Conservation (phyloP, 2,329 filamentous ascomycete species). For the Huntiella omanensis region DNA sequence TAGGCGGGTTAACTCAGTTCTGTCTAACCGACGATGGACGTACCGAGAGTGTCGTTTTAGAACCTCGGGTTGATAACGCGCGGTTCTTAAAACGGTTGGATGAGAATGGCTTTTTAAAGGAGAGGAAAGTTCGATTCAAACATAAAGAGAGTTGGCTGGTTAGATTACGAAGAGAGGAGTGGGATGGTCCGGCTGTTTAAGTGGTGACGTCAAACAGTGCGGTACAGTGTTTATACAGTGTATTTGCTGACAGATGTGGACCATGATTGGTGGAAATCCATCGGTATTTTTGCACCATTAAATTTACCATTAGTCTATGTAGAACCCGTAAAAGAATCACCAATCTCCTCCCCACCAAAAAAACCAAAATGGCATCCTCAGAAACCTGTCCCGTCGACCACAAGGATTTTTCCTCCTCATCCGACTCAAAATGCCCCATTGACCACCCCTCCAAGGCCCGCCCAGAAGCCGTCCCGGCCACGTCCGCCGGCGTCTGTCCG, state of each 20-base stretch:
- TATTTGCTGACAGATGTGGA: too few species aligned
- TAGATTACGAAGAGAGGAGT: constrained; percentile 59
- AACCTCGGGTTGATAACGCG: constrained; percentile 78
- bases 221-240: too few species aligned
- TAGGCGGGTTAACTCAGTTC: constrained; percentile 75
- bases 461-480: constrained; percentile 2
- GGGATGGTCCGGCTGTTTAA: constrained; percentile 49
- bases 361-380: constrained; percentile 6
- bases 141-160: constrained; percentile 87
- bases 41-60: constrained; percentile 67
- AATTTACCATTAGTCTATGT: too few species aligned
- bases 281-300: too few species aligned
- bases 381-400: constrained; percentile 6
- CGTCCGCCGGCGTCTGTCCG: constrained; percentile 41
- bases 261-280: too few species aligned
- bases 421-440: background rate
- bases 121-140: constrained; percentile 69
- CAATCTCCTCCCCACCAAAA: background rate
- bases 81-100: constrained; percentile 42
- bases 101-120: constrained; percentile 62
- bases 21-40: constrained; percentile 59
- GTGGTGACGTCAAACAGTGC: background rate
- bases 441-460: background rate
- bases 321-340: too few species aligned
- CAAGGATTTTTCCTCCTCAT: background rate